Evolutionary conservation across 2,329 filamentous ascomycete genomes (phyloP).

Genomic region (Pseudocercospora fuligena): DNA sequence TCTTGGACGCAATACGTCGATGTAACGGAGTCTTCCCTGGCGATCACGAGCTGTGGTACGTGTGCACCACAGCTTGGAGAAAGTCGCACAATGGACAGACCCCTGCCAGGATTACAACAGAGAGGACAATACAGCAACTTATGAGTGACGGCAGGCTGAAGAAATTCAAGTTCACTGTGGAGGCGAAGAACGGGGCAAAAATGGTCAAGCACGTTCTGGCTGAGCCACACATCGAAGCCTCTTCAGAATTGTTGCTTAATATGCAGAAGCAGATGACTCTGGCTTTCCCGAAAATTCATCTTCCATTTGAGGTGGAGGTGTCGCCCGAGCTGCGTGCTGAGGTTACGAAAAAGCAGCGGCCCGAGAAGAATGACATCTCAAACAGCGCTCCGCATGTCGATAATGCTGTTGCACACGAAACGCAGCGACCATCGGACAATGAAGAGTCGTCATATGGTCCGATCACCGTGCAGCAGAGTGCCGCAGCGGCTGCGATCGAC

Average conservation of each 20-base stretch:
- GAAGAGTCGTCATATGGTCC: background rate
- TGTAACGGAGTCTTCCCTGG: slow-evolving; percentile 62
- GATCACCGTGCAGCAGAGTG: slow-evolving; percentile 20
- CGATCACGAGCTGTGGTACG: slow-evolving; percentile 59
- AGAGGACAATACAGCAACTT: slow-evolving; percentile 55
- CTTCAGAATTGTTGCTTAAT: slow-evolving; percentile 52
- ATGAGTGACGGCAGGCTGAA: slow-evolving; percentile 57
- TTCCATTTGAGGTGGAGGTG: slow-evolving; percentile 50
- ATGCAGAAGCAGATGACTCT: slow-evolving; percentile 58
- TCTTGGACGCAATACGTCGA: slow-evolving; percentile 59
- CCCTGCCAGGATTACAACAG: slow-evolving; percentile 60
- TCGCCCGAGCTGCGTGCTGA: slow-evolving; percentile 36
- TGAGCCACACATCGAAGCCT: slow-evolving; percentile 51
- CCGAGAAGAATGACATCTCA: slow-evolving; percentile 7
- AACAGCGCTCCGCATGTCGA: background rate
- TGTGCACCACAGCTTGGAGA: slow-evolving; percentile 60
- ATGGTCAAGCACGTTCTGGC: slow-evolving; percentile 58
- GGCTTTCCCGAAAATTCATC: slow-evolving; percentile 47
- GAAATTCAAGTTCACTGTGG: slow-evolving; percentile 58
- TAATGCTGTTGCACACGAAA: background rate
- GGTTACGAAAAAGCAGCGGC: slow-evolving; percentile 14
- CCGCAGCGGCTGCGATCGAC: slow-evolving; percentile 16
- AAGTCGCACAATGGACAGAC: slow-evolving; percentile 45
- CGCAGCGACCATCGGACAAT: background rate
- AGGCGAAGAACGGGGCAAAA: slow-evolving; percentile 52